Base-by-base conservation (phyloP, 768 basidiomycete species). In the Butyriboletus loyo region DNA sequence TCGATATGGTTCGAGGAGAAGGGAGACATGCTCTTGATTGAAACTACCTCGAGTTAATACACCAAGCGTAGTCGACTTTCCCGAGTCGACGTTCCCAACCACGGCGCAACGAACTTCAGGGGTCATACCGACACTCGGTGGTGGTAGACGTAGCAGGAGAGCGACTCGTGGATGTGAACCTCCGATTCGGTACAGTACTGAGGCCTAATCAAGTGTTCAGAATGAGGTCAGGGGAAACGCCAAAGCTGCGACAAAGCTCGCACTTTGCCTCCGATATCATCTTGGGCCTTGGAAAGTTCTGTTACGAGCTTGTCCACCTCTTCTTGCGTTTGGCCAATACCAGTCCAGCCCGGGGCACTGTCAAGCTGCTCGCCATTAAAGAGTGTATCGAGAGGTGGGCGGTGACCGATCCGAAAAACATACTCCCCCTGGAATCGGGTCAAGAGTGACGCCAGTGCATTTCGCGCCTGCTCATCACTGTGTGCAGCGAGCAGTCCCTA, bases 101-200 rank as follows among this genome's bases (percentile, higher is more conserved):
- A 97, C 94, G 0, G 96, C 95, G 61, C 94, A 92, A 30, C 97
- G 82, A 2, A 97, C 92, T 72, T 99, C 96, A 7, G 90, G 87
- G n/a, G 86, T 89, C 35, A 83, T 70, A 21, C 87, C 82, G 3
- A 92, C 84, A 62, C 77, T 86, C 5, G 81, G 81, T 36, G 90
- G 87, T 52, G 89, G 91, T 53, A 93, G 69, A 54, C 91, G 82
- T 50, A 92, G 68, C 25, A 93, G 71, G 17, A 89, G 67, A 11
- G 82, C 75, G 24, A 76, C 73, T 52, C 87, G 78, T 31, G 85
- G 79, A 64, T 81, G 78, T 5, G 67, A 72, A 8, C 70, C 71
- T 50, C 68, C 69, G 39, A 62, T 60, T 44, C 82, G 76, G 53
- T 82, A 78, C 24, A 91, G 69, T 27, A 79, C 68, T 7, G 84